Base-by-base conservation (phyloP, 352 stramenopile genomes). In the Plasmopara viticola region DNA sequence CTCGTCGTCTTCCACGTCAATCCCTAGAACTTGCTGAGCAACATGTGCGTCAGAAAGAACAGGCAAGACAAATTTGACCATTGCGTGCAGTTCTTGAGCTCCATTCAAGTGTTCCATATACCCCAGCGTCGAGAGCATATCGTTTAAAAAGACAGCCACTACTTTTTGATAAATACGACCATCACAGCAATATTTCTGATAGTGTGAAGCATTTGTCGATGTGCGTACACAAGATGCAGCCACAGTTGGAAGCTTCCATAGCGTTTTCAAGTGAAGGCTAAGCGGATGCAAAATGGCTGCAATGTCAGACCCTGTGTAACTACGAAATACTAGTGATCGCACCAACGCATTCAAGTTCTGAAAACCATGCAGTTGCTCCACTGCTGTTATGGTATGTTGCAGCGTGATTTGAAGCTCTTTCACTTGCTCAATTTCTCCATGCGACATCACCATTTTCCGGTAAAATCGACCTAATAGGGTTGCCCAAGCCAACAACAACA, bases 31-130 rank as follows among this genome's bases (percentile, higher is more conserved):
- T 29, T 67, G 64, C 6, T 70, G 48, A 1, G 75, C 71, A 35
- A 88, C 71, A 1, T 48, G 28, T 8, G 52, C 31, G n/a, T 65
- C 78, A 9, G 64, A 66, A 2, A 86, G 56, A 45, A 75, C 66
- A 34, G 78, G 74, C 3, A 70, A 46, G 9, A 86, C 65, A 25
- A 88, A 75, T 41, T 78, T 82, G 14, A 78, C 71, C 75, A 88
- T 88, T 3, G 71, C 74, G 38, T 85, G 66, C 29, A 88, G 47
- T 34, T 86, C 68, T 29, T 70, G 65, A 1, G 54, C 43, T 10
- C 62, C 56, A 12, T 76, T 64, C 1, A 83, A 47, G 14, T 70
- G 69, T 12, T 86, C 68, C 30, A 83, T 63, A 43, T 80, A 88
- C 4, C 74, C 71, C 38, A 88, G 46, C 15, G 63, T 66, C 4